A percentile compares a stretch with the other conserved stretches of the same genome.
Conservation (phyloP, 2,329 filamentous ascomycete genomes). For the Penicillium sp. region DNA sequence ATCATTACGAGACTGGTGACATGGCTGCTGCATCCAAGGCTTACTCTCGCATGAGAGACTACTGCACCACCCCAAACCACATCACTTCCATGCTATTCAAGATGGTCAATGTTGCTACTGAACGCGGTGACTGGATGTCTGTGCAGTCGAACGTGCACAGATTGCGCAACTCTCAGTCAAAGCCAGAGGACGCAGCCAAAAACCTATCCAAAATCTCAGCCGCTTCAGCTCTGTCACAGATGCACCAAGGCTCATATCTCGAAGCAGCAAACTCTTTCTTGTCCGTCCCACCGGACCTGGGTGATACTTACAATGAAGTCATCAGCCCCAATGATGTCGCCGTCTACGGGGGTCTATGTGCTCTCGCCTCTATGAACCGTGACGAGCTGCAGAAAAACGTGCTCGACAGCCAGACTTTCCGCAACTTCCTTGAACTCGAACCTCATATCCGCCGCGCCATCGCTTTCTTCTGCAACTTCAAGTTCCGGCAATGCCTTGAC, state of each 20-base stretch:
- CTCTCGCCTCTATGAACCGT: constrained; percentile 81
- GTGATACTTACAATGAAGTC: constrained; percentile 58
- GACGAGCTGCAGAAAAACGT: constrained; percentile 64
- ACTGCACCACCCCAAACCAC: constrained; percentile 74
- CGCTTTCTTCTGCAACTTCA: constrained; percentile 76
- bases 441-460: constrained; percentile 90
- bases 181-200: constrained; percentile 51
- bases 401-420: constrained; percentile 71
- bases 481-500: constrained; percentile 75
- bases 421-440: constrained; percentile 81
- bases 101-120: constrained; percentile 64
- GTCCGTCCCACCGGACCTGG: constrained; percentile 50
- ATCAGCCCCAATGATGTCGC: constrained; percentile 80
- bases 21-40: constrained; percentile 64
- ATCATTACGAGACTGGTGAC: constrained; percentile 71
- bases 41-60: constrained; percentile 79
- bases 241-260: constrained; percentile 49
- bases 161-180: constrained; percentile 45
- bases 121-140: constrained; percentile 67
- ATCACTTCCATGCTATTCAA: constrained; percentile 74
- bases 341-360: constrained; percentile 80
- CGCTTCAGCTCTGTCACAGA: constrained; percentile 53
- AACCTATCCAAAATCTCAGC: constrained; percentile 57
- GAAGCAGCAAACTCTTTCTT: constrained; percentile 68
- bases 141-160: constrained; percentile 56